Evolutionary conservation across 2,329 filamentous ascomycete species (phyloP), one percentile per base, ranked within the genome.

Genomic region (Chlorencoelia australis): DNA sequence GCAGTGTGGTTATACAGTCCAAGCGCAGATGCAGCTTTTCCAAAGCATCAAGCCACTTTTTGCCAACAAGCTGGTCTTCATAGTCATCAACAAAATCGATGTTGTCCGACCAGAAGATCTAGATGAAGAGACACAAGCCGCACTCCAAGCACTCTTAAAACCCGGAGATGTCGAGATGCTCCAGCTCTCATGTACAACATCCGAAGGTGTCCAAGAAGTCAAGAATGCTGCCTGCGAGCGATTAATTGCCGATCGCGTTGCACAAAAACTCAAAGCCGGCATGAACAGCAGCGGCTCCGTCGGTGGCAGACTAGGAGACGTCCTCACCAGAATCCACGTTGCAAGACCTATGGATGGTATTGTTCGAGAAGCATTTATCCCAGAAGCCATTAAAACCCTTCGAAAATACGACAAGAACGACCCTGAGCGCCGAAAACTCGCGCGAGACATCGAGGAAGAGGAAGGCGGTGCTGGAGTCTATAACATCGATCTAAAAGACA

Each of bases 61-160:
- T 59, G 80, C 87, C 36, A 95, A 96, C 68, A 96, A 96, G 68
- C 73, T 96, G 32, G 89, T 96, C 29, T 96, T 94, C 59, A 73
- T 98, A 40, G 85, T 96, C 39, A 73, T 96, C 64, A 98, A 98
- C 79, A 98, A 98, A 72, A 95, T 95, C 50, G 91, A 98, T 60
- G 75, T 96, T 41, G 76, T 81, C 57, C 75, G 79, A 41, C 87
- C 88, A 2, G 86, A 94, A 55, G 87, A 96, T 56, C 67, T 98
- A 24, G 82, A 91, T 46, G 65, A 75, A 5, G 83, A 84, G 51
- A 77, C 80, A 16, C 82, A 89, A 58, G 74, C 77, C 37, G 73
- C 89, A 55, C 66, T 98, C 27, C 76, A 94, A 56, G 66, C 74
- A 17, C 73, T 98, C 46, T 67, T 91, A 42, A 91, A 91, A 63